Evolutionary conservation across 352 stramenopile species (phyloP).

Genomic region (Pythium biforme): DNA sequence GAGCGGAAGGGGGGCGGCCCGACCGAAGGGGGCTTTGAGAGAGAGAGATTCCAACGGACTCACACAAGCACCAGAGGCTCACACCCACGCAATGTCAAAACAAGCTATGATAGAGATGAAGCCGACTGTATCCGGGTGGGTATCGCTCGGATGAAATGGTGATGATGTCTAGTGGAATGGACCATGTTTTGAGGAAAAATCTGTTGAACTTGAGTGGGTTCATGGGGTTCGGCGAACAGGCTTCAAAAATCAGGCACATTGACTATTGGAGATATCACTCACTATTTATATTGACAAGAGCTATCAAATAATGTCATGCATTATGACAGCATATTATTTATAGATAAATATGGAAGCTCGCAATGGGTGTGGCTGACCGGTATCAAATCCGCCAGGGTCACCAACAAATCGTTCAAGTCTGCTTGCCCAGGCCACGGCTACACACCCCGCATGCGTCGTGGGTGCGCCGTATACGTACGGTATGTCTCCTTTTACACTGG

Average conservation of each 20-base stretch:
- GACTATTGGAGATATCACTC: conserved; percentile 1
- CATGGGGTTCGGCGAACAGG: neutral
- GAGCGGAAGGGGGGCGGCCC: neutral
- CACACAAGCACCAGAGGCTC: neutral
- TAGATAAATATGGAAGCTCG: neutral
- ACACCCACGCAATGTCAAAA: neutral
- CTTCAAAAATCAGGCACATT: conserved; percentile 22
- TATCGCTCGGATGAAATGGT: neutral
- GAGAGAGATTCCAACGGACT: neutral
- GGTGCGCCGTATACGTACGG: too few species aligned
- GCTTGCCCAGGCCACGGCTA: too few species aligned
- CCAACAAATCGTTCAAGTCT: too few species aligned
- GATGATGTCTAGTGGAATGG: neutral
- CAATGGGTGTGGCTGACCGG: neutral
- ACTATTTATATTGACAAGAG: too few species aligned
- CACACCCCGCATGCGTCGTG: too few species aligned
- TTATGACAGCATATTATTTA: neutral
- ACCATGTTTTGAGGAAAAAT: conserved; percentile 18
- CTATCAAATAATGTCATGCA: too few species aligned
- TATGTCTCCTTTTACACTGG: neutral
- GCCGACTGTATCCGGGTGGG: neutral
- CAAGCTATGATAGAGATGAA: neutral
- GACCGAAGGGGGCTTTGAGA: neutral
- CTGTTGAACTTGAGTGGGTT: conserved; percentile 26
- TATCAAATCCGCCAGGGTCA: neutral